These are phyloP conservation scores for Plasmodium ovale DNA, from an alignment of 169 alveolate species.

Conservation along the genomic window DNA sequence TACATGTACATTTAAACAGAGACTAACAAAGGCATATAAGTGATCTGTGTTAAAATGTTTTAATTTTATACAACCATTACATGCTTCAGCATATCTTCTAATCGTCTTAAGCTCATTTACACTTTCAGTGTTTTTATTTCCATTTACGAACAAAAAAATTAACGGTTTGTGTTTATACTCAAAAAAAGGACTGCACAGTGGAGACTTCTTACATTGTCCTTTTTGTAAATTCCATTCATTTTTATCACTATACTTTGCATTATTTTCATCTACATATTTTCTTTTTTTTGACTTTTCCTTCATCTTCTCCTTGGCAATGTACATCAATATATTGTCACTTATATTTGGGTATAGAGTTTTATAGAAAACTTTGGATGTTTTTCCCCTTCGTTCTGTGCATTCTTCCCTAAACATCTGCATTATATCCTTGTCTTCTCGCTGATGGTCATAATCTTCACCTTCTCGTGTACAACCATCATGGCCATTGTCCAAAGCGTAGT, in stretches of 20 bases:
- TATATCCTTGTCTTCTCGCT: background rate
- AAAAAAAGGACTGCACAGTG: constrained; percentile 72
- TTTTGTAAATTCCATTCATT: background rate
- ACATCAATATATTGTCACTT: constrained; percentile 37
- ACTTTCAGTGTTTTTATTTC: constrained; percentile 26
- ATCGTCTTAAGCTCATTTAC: constrained; percentile 52
- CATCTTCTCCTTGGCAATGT: constrained; percentile 57
- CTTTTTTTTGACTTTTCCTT: constrained; percentile 3
- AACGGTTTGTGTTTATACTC: constrained; percentile 72
- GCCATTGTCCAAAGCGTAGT: background rate
- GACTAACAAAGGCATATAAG: constrained; percentile 75
- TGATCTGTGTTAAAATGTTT: constrained; percentile 59
- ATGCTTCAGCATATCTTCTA: constrained; percentile 78
- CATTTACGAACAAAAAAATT: constrained; percentile 56
- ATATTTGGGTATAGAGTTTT: constrained; percentile 48
- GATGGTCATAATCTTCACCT: background rate
- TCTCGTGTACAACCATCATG: background rate
- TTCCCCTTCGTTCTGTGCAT: background rate
- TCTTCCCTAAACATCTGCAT: constrained; percentile 36
- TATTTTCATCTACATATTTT: background rate
- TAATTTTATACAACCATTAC: constrained; percentile 78
- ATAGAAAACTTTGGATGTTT: background rate
- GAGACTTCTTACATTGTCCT: constrained; percentile 35
- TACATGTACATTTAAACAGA: constrained; percentile 56
- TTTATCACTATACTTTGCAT: constrained; percentile 7